Base-by-base conservation (phyloP, 768 basidiomycete genomes). In the Hygrocybe coccinea region DNA sequence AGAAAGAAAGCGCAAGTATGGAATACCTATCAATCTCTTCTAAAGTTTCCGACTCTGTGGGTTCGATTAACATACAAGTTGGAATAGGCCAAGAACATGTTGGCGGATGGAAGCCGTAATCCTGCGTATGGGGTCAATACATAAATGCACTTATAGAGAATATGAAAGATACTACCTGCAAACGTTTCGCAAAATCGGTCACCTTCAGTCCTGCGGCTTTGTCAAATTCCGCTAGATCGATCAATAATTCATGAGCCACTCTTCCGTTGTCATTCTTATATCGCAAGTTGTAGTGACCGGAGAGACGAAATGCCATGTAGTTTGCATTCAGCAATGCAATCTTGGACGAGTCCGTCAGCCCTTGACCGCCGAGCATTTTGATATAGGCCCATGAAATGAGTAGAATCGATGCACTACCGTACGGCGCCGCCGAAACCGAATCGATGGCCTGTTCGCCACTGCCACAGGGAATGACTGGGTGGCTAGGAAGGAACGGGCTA, bases 381-480 rank as follows among this genome's bases (percentile, higher is more conserved):
- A 97, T 91, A 71, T 97, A 99, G 11, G 97, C 95, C 95, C 95
- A 98, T 0, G 95, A 97, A 64, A 98, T 97, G 58, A 95, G 79
- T 46, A 91, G 85, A 64, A 99, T 94, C 6, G 92, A 95, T 2
- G 97, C 91, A 60, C 92, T 95, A 44, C 97, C 95, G 67, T 85
- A 98, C 0, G 94, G 97, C 1, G 89, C 93, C 0, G 91, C 91
- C 8, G 95, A 84, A 45, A 98, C 87, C 5, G 97, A 90, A 29
- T 86, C 76, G 59, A 99, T 97, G 1, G 87, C 84, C 49, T 82
- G 71, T n/a, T 76, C 67, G 29, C 29, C 29, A 10, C 86, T 84
- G 36, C 85, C 85, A 8, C 78, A 83, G 21, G 79, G 70, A 57
- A 94, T 72, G 25, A 86, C 66, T 1, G 93, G 89, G 68, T 99